A percentile compares a stretch with the other conserved stretches of the same genome.
Conservation (phyloP, 805 yeast genomes). For the Cyberlindnera veronae region DNA sequence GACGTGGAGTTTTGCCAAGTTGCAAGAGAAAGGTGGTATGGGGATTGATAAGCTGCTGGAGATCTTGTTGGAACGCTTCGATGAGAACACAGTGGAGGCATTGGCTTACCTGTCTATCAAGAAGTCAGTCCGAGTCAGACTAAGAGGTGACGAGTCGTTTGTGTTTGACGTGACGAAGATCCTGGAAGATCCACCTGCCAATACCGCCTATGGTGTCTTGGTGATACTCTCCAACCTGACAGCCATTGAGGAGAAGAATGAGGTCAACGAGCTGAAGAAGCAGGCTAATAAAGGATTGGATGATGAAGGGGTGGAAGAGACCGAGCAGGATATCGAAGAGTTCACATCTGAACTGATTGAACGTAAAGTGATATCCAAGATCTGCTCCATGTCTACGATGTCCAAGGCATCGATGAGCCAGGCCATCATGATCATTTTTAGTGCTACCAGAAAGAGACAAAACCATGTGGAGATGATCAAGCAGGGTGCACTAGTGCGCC, state of each 20-base stretch:
- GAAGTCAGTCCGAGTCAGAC: constrained; percentile 31
- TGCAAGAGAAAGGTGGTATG: constrained; percentile 31
- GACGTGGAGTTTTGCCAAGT: constrained; percentile 44
- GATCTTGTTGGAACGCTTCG: constrained; percentile 24
- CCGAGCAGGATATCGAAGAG: constrained; percentile 16
- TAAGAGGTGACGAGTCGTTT: constrained; percentile 37
- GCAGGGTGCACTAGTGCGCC: constrained; percentile 44
- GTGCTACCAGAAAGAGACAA: constrained; percentile 26
- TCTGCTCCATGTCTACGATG: constrained; percentile 16
- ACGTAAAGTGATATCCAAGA: constrained; percentile 16
- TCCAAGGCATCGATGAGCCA: constrained; percentile 27
- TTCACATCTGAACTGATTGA: constrained; percentile 25
- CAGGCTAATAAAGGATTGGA: constrained; percentile 31
- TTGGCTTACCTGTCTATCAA: constrained; percentile 48
- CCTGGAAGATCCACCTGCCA: constrained; percentile 18
- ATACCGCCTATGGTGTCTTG: constrained; percentile 30
- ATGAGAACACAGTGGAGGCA: constrained; percentile 38
- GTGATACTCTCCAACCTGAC: constrained; percentile 34
- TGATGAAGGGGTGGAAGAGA: constrained; percentile 16
- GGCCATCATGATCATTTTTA: constrained; percentile 30
- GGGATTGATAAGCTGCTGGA: constrained; percentile 32
- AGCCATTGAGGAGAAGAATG: constrained; percentile 24
- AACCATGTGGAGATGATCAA: constrained; percentile 32
- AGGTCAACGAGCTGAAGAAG: constrained; percentile 28
- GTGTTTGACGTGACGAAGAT: constrained; percentile 30